Base-by-base conservation (phyloP, 805 yeast species). In the Schwanniomyces vanrijiae region DNA sequence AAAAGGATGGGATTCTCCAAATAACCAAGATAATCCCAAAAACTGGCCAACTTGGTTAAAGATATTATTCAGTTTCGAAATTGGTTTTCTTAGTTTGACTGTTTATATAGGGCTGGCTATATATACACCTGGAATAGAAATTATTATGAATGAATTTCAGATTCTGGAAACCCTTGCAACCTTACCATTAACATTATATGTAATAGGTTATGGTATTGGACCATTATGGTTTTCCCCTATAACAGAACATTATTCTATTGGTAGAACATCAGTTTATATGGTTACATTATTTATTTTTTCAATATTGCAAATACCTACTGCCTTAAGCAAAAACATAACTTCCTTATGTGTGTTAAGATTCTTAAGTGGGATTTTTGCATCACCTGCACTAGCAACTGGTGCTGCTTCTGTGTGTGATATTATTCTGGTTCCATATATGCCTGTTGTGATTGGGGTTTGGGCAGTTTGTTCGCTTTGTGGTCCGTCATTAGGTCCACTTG, bases 371-470 rank as follows among this genome's bases (percentile, higher is more conserved):
- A 53, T 82, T 21, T 73, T 80, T 47, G 77, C 83, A 10, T 73
- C 82, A 3, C 85, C 87, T 2, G 71, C 80, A 16, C 55, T 82
- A 43, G 76, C 83, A 1, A 79, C 82, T 18, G 86, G 84, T 39
- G 84, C 81, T 49, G 87, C 83, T 9, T 68, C 80, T 4, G 59
- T 81, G 37, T 75, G 78, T 25, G 87, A 83, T 58, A 62, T 82
- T 40, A 58, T 76, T 24, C 41, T 59, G 3, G 60, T 69, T 16
- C 72, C 80, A 4, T 64, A 64, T 45, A 59, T 73, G 31, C 81
- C 84, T 2, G 50, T 75, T 18, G 76, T 77, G 3, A 62, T 82
- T 43, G 78, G 78, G 7, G 48, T 68, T 5, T 82, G 86, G 85
- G 68, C 81, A 16, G 54, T 76, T 24, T 82, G 78, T 43, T 78